Conservation (phyloP, 768 basidiomycete species). For the Boletus rubescentipes region DNA sequence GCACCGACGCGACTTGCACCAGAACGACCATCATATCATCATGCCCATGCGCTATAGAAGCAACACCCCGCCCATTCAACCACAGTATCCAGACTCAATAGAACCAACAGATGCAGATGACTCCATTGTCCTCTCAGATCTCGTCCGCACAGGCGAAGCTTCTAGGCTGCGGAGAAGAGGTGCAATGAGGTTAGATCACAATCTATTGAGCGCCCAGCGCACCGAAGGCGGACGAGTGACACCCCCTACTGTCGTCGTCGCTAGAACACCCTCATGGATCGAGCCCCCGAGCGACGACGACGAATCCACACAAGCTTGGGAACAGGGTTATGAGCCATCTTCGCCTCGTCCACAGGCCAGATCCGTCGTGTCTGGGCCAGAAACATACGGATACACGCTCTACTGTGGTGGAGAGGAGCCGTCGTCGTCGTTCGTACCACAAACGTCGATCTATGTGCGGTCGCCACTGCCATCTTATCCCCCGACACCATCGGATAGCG, state of each 20-base stretch:
- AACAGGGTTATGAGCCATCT: constrained; percentile 32
- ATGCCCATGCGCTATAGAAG: constrained; percentile 35
- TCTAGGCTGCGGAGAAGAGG: constrained; percentile 72
- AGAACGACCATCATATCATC: constrained; percentile 25
- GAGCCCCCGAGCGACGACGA: constrained; percentile 34
- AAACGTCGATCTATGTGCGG: constrained; percentile 27
- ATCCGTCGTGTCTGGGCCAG: constrained; percentile 14
- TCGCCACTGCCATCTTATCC: constrained; percentile 39
- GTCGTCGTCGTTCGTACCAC: constrained; percentile 7
- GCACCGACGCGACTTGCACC: neutral
- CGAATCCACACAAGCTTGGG: constrained; percentile 34
- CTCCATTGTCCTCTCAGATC: constrained; percentile 69
- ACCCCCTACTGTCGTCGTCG: constrained; percentile 28
- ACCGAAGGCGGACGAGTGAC: constrained; percentile 25
- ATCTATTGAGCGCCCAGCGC: constrained; percentile 27
- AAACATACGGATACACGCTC: constrained; percentile 34
- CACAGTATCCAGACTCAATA: constrained; percentile 17
- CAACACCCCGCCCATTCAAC: constrained; percentile 4
- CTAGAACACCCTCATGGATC: constrained; percentile 34
- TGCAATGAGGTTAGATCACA: constrained; percentile 63
- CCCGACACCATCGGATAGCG: constrained; percentile 23
- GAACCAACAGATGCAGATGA: constrained; percentile 56
- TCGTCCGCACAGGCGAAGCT: constrained; percentile 71
- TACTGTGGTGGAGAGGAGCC: constrained; percentile 43
- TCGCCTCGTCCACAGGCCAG: constrained; percentile 24